Evolutionary conservation across 2,329 filamentous ascomycete species (phyloP).

Genomic region (Penicillium hesseltinei): DNA sequence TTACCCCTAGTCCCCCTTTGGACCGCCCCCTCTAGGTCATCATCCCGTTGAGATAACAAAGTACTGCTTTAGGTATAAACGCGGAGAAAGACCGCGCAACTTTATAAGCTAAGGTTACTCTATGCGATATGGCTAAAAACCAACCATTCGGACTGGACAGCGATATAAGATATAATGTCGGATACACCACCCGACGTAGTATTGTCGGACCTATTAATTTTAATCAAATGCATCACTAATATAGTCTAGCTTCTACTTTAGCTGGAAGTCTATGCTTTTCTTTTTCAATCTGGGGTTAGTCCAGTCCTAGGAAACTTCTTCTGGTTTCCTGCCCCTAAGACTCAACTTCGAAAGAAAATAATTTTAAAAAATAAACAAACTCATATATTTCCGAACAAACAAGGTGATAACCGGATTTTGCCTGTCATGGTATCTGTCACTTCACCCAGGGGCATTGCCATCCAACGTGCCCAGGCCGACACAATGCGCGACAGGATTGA

Average conservation of each 20-base stretch:
- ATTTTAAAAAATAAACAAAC: too few species aligned
- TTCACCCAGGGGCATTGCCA: neutral
- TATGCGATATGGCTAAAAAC: neutral
- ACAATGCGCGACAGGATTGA: neutral
- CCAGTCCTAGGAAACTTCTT: neutral
- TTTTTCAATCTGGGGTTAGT: neutral
- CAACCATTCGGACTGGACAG: constrained; percentile 9
- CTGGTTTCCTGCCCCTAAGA: neutral
- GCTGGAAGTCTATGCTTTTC: neutral
- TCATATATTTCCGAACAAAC: too few species aligned
- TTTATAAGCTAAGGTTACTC: neutral
- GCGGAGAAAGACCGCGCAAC: constrained; percentile 16
- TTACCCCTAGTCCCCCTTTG: neutral
- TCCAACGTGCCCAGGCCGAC: neutral
- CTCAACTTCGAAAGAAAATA: too few species aligned
- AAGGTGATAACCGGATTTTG: neutral
- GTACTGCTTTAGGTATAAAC: constrained; percentile 15
- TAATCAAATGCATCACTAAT: neutral
- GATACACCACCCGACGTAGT: neutral
- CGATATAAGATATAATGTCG: neutral
- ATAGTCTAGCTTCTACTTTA: neutral
- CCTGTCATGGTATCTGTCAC: neutral
- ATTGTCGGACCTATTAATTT: neutral
- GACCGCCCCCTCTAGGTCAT: neutral
- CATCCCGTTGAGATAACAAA: constrained; percentile 4